Base-by-base conservation (phyloP, 2,329 filamentous ascomycete genomes). In the Pyrenochaeta sp. region DNA sequence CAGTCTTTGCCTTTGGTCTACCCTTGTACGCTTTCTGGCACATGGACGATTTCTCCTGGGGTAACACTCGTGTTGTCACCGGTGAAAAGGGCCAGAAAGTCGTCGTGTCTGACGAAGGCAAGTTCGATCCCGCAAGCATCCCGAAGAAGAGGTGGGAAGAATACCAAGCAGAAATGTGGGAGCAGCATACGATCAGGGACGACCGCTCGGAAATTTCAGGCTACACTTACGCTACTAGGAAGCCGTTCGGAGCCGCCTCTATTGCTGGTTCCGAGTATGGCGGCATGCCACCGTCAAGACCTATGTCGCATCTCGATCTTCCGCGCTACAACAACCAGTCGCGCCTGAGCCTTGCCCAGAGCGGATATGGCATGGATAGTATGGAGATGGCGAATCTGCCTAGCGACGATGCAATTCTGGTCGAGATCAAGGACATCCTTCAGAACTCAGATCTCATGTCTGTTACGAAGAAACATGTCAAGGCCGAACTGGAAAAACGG, bases 31-130 rank as follows among this genome's bases (percentile, higher is more conserved):
- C 94, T 49, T 99, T 99, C 86, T 99, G 95, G 95, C 87, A 97
- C 81, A 98, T 98, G 95, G 95, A 99, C 78, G 95, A 99, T 81
- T 99, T 99, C 86, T 91, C 91, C 71, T 99, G 95, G 95, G 95
- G 95, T 80, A 99, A 97, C 80, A 99, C 95, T 40, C 94, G 95
- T 88, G 88, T 99, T 56, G 93, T 99, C 64, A 95, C 91, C 7
- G 95, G 95, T 76, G 95, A 99, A 77, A 90, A 90, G 78, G 95
- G 95, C 64, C 90, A 92, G 77, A 94, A 97, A 83, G 83, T 98
- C 61, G 88, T 99, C 68, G 90, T 99, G 66, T 92, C 93, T 1
- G 95, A 99, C 77, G 95, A 99, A 81, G 95, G 95, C 82, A 97
- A 97, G 79, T 99, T 98, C 74, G 95, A 99, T 74, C 94, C 95